These are phyloP conservation scores for Pilaira anomala DNA, from an alignment of 192 early-diverging fungal species.

Conservation along the genomic window DNA sequence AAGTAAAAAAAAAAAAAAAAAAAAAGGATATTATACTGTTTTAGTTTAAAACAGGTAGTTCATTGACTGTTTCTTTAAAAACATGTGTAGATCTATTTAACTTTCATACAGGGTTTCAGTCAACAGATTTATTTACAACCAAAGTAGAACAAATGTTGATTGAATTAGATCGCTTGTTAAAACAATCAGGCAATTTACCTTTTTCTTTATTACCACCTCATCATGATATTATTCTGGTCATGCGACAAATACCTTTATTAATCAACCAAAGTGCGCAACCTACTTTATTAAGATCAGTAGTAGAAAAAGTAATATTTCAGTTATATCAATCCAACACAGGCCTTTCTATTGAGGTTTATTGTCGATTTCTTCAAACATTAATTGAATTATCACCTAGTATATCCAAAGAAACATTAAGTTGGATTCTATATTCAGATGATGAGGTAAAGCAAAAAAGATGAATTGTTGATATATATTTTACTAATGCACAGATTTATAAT, in stretches of 20 bases:
- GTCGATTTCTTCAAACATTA: constrained; percentile 75
- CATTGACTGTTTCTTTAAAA: neutral
- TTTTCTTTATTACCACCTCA: constrained; percentile 68
- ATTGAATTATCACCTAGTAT: constrained; percentile 78
- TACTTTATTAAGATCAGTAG: constrained; percentile 67
- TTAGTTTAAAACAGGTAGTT: neutral
- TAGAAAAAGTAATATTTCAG: constrained; percentile 79
- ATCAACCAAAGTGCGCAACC: constrained; percentile 54
- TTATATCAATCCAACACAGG: constrained; percentile 72
- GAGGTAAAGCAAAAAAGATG: constrained; percentile 45
- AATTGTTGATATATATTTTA: neutral
- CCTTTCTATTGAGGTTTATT: constrained; percentile 76
- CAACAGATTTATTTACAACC: neutral
- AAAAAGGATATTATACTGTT: no score
- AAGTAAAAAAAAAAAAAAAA: neutral
- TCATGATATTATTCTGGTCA: constrained; percentile 69
- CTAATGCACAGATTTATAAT: neutral
- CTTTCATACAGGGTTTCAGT: neutral
- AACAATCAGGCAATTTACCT: constrained; percentile 41
- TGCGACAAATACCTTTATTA: constrained; percentile 69
- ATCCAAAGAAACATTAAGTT: constrained; percentile 79
- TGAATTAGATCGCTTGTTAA: constrained; percentile 75
- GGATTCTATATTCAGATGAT: constrained; percentile 92
- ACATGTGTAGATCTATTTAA: neutral
- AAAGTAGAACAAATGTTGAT: constrained; percentile 36